phyloP scores from a whole-genome alignment of 768 basidiomycete species.

The Phaeotremella skinneri region DNA sequence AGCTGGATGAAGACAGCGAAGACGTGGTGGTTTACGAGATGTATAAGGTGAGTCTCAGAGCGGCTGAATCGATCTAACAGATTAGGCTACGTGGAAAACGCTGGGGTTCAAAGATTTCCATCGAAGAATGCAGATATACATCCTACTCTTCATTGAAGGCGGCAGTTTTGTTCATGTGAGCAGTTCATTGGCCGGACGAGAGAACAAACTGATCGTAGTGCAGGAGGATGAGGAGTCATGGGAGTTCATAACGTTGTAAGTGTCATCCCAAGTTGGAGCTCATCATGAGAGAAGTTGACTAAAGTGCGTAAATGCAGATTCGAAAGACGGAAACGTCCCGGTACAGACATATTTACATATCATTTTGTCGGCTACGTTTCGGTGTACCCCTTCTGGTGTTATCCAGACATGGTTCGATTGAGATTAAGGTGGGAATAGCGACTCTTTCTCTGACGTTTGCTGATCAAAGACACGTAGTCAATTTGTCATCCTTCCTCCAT shows the following conservation, averaged over 20 bases:
- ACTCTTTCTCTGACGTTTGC: background rate
- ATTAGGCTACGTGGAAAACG: conserved; percentile 75
- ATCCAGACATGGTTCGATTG: conserved; percentile 82
- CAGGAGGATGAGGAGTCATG: conserved; percentile 83
- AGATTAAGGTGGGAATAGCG: conserved; percentile 67
- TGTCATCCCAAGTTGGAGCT: conserved; percentile 18
- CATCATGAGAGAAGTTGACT: background rate
- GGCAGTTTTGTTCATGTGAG: conserved; percentile 78
- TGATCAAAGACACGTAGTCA: conserved; percentile 60
- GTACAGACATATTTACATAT: conserved; percentile 59
- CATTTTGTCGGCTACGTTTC: conserved; percentile 95
- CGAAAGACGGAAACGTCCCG: conserved; percentile 71
- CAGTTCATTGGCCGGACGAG: background rate
- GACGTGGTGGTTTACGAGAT: conserved; percentile 77
- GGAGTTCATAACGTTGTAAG: conserved; percentile 87
- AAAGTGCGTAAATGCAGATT: conserved; percentile 62
- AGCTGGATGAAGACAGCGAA: conserved; percentile 57
- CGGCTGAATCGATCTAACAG: conserved; percentile 3
- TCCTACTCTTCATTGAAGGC: conserved; percentile 89
- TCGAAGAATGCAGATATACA: conserved; percentile 87
- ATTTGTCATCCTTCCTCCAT: conserved; percentile 88
- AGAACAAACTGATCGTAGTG: background rate
- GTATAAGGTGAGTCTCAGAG: conserved; percentile 68
- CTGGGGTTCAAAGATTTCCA: conserved; percentile 90
- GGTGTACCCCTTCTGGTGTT: conserved; percentile 92